Percentiles rank a stretch among this genome's conserved stretches.
phyloP scores from a whole-genome alignment of 139 green algal species.

The Coelastrella sp. region DNA sequence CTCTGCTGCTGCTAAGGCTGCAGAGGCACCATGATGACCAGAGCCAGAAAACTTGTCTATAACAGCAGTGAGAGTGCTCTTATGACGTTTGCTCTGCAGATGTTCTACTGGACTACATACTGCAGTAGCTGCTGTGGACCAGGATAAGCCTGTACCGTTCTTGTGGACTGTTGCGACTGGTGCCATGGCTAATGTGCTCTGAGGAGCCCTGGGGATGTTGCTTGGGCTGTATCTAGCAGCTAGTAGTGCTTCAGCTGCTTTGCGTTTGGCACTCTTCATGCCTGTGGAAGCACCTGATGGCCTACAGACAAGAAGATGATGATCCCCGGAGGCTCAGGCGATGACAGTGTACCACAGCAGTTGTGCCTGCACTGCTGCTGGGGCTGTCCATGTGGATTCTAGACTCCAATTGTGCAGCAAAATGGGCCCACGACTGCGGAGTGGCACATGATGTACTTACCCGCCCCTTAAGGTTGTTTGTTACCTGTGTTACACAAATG shows the following conservation, averaged over 20 bases:
- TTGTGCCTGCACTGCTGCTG: no score
- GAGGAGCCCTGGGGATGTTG: background rate
- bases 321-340: no score
- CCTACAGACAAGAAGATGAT: background rate
- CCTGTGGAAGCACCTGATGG: background rate
- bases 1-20: background rate
- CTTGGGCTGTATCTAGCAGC: constrained; percentile 48
- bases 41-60: constrained; percentile 22
- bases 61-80: constrained; percentile 1
- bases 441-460: no score
- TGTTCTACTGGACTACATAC: background rate
- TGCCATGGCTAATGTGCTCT: background rate
- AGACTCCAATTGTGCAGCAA: no score
- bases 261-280: constrained; percentile 61
- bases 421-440: no score
- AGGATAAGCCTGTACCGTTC: constrained; percentile 1
- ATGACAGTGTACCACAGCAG: background rate
- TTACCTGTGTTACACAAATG: background rate
- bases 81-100: constrained; percentile 6
- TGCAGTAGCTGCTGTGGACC: background rate
- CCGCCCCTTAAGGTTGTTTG: no score
- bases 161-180: constrained; percentile 1
- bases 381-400: no score
- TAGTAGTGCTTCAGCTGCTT: constrained; percentile 61
- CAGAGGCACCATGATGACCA: background rate